phyloP scores from a whole-genome alignment of 1,139 yeast species.

The Suhomyces atakaporum region DNA sequence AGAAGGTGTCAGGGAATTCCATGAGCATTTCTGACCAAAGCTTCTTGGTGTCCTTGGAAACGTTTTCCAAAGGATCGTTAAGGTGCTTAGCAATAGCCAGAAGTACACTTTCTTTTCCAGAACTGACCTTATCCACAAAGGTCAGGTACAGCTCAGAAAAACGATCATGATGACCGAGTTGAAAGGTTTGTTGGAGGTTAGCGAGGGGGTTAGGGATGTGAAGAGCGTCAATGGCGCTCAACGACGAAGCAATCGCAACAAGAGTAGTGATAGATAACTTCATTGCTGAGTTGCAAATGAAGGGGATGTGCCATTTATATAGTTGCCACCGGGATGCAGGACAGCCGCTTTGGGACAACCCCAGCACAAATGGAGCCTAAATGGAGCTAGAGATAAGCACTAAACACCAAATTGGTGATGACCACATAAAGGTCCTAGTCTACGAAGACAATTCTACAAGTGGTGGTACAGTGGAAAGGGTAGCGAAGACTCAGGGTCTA shows the following conservation, averaged over 20 bases:
- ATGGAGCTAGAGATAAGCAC: no score
- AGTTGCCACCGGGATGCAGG: background rate
- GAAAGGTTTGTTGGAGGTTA: slow-evolving; percentile 31
- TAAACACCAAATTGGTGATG: no score
- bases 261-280: slow-evolving; percentile 29
- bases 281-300: slow-evolving; percentile 20
- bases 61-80: slow-evolving; percentile 47
- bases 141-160: slow-evolving; percentile 18
- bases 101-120: slow-evolving; percentile 27
- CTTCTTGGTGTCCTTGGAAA: slow-evolving; percentile 50
- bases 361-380: no score
- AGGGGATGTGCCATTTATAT: slow-evolving; percentile 6
- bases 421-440: no score
- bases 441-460: no score
- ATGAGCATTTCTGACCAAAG: slow-evolving; percentile 64
- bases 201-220: slow-evolving; percentile 33
- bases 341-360: background rate
- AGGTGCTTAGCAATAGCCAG: slow-evolving; percentile 39
- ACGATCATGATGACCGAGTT: slow-evolving; percentile 22
- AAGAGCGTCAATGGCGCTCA: slow-evolving; percentile 31
- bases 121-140: slow-evolving; percentile 19
- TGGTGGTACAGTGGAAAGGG: no score
- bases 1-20: slow-evolving; percentile 55
- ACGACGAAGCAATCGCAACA: slow-evolving; percentile 28
- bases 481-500: no score